Evolutionary conservation across 441 rosid genomes (phyloP), one percentile per base, ranked within the genome.

Genomic region (Euphorbia schlechtendalii): DNA sequence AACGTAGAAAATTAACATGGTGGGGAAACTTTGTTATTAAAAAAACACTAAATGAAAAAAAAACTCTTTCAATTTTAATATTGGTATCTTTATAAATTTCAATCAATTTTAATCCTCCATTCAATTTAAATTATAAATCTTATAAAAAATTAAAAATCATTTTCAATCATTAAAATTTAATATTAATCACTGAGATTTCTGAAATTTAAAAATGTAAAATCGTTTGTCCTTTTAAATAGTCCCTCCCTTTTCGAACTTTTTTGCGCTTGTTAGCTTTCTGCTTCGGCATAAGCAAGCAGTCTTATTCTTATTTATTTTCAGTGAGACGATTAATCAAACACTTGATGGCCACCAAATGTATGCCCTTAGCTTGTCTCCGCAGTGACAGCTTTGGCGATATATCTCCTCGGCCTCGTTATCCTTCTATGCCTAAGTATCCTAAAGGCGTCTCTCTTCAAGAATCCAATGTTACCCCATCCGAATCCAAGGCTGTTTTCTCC

Each of bases 381-480:
- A 78, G 73, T 56, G 83, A 83, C 48, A 73, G 80, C 49, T 70
- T 75, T 59, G 83, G 74, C 1, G 76, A 69, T 49, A 52, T 76
- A 38, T 80, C 85, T 5, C 87, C 84, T 1, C 65, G 77, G 67
- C 85, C 90, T 4, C 81, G 79, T 63, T 86, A 87, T 30, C 87
- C 93, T 0, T 77, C 93, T 7, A 78, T 84, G 82, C 86, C 87
- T 1, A 91, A 81, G 65, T 83, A 81, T 69, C 85, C 90, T 0
- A 84, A 45, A 69, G 95, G 88, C 1, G 81, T 77, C 38, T 67
- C 83, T 41, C 74, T 36, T 22, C 69, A 58, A 25, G 84, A 74
- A 55, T 67, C 73, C 36, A 57, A 52, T 57, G 43, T 27, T 9
- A 72, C 75, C 62, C 81, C 76, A 5, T 74, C 80, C 6, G 79